Percentiles rank a stretch among this genome's conserved stretches.
These are phyloP conservation scores for Morella rubra DNA, from an alignment of 306 rosid species.

Conservation along the genomic window DNA sequence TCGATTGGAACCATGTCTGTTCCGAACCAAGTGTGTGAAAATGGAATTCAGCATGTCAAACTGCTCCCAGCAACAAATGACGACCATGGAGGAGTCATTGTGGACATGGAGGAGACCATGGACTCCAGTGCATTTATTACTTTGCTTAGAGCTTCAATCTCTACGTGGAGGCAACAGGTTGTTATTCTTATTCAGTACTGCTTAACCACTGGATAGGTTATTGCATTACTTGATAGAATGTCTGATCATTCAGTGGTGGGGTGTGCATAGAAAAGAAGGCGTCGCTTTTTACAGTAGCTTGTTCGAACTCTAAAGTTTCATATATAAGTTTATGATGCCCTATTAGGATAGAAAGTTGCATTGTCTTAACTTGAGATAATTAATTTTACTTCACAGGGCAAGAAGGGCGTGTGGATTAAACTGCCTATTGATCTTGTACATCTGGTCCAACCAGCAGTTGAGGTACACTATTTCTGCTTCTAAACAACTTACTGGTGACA, in stretches of 20 bases:
- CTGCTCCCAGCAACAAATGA: conserved; percentile 1
- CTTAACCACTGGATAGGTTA: background rate
- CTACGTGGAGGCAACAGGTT: conserved; percentile 16
- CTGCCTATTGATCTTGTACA: conserved; percentile 46
- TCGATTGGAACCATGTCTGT: conserved; percentile 3
- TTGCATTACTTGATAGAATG: background rate
- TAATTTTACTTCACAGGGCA: conserved; percentile 38
- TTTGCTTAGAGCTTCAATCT: conserved; percentile 6
- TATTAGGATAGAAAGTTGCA: background rate
- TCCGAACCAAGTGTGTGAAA: background rate
- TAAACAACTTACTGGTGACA: background rate
- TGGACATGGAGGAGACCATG: conserved; percentile 16
- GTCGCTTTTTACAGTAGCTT: background rate
- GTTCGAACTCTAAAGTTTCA: background rate
- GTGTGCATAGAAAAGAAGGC: background rate
- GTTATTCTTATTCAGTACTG: background rate
- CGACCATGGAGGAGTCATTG: conserved; percentile 13
- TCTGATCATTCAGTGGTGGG: background rate
- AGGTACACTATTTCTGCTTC: conserved; percentile 36
- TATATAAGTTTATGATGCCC: background rate
- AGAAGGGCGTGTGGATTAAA: conserved; percentile 57
- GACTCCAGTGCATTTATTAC: background rate
- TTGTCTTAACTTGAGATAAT: conserved; percentile 4
- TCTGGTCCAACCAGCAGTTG: conserved; percentile 49
- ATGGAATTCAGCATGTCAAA: background rate